Evolutionary conservation across 495 filamentous ascomycete species (phyloP), one percentile per base, ranked within the genome.

Genomic region (Clavariopsis aquatica): DNA sequence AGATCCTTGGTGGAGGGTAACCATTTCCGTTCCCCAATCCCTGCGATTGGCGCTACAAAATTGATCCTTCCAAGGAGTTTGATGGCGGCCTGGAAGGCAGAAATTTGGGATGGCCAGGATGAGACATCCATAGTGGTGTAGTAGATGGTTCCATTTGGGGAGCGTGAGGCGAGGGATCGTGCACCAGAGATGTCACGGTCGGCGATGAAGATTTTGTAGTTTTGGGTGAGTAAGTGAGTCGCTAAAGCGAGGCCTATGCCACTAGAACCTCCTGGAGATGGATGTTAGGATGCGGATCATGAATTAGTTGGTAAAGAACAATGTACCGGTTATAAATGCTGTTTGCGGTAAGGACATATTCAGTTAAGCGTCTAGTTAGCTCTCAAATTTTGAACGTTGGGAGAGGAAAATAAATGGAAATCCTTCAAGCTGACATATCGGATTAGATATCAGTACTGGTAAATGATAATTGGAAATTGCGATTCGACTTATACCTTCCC

Each of bases 121-220:
- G 54, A 41, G 20, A 57, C 31, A 19, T 57, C 54, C 1, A 12
- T 19, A 3, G 29, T 1, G 8, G 22, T 26, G 36, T 19, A 57
- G 31, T 57, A 22, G 4, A 29, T 23, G 20, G 4, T 23, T 9
- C 1, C 1, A 20, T 6, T 22, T 15, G 34, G 13, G 54, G 29
- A 41, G 6, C 6, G 4, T 5, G 53, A 17, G 53, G 38, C 38
- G 38, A 43, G 38, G 7, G 29, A 5, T 57, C 17, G 2, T 3
- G 54, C 29, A 22, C n/a, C n/a, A 1, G 29, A 7, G 54, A 57
- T 41, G 36, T 57, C 20, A 22, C 19, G 31, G 54, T 57, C 36
- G 29, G 54, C 54, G 31, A 57, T 57, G 54, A 57, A 57, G 31
- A 57, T 26, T 13, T 24, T 22, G 54, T 45, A 57, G 6, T 22